Evolutionary conservation across 805 yeast species (phyloP).

Genomic region (Hemisphaericaspora nanyangensis): DNA sequence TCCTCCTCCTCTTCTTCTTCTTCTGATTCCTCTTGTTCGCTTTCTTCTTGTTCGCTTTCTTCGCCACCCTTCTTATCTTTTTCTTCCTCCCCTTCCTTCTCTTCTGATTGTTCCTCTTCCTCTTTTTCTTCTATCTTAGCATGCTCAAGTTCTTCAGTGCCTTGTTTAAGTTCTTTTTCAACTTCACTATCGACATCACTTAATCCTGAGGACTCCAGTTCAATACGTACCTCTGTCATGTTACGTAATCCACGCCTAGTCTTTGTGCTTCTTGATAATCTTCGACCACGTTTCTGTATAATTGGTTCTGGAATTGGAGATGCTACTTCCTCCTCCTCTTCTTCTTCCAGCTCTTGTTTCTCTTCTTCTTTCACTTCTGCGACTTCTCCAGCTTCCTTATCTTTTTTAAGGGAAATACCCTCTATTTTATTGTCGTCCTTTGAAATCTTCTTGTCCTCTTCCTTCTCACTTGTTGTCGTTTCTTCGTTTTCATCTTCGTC

Average conservation of each 20-base stretch:
- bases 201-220: constrained; percentile 8
- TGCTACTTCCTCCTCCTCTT: constrained; percentile 8
- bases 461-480: constrained; percentile 6
- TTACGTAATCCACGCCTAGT: constrained; percentile 4
- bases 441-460: not conserved
- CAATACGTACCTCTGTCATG: constrained; percentile 7
- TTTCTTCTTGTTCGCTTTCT: constrained; percentile 2
- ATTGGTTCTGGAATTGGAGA: constrained; percentile 6
- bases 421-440: constrained; percentile 7
- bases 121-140: constrained; percentile 7
- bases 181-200: constrained; percentile 11
- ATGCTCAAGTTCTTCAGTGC: constrained; percentile 7
- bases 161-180: constrained; percentile 5
- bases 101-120: constrained; percentile 6
- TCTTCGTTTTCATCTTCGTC: constrained; percentile 9
- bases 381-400: constrained; percentile 15
- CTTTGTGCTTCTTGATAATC: constrained; percentile 10
- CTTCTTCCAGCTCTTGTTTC: constrained; percentile 15
- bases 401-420: constrained; percentile 6
- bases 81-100: constrained; percentile 14
- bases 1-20: constrained; percentile 12
- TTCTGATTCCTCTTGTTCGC: constrained; percentile 2
- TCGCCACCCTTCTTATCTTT: constrained; percentile 17
- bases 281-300: constrained; percentile 5
- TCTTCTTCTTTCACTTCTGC: constrained; percentile 10